Evolutionary conservation across 768 basidiomycete genomes (phyloP), one percentile per base, ranked within the genome.

Genomic region (Phaeotremella skinneri): DNA sequence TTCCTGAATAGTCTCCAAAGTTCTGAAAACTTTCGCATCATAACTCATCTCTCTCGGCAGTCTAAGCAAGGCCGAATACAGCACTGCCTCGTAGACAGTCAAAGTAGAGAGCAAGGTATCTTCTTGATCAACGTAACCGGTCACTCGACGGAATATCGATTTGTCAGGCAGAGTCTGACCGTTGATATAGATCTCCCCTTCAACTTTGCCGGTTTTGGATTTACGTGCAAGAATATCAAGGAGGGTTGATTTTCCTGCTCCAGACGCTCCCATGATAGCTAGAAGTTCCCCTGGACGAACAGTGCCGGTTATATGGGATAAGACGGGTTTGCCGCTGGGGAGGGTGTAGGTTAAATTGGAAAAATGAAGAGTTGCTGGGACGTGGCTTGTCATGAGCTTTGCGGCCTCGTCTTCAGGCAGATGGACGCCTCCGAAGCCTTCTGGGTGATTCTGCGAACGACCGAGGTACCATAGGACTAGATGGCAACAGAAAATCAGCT

Each of bases 51-150:
- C 92, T 67, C 92, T 79, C 14, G 96, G 96, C 26, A 99, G 76
- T 64, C 96, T 79, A 69, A 99, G 76, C 48, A 98, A 74, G 13
- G 96, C 96, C 52, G 90, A 92, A 73, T 96, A 96, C 53, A 98
- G 76, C 17, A 99, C 87, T 0, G 93, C 97, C 81, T 99, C 96
- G 76, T 97, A 98, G 21, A 98, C 96, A 2, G 94, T 99, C 78
- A 98, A 80, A 6, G 94, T 98, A 71, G 87, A 85, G 89, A 99
- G 94, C 63, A 99, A 79, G 9, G 91, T 96, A 76, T 99, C 96
- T 76, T 98, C 96, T 78, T 99, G 96, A 73, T 99, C 94, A 43
- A 99, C 96, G 65, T 89, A 99, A 29, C 96, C 96, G 63, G 88
- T 85, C 4, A 97, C 87, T 32, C 85, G 84, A 74, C 85, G 87